Evolutionary conservation across 2,329 filamentous ascomycete species (phyloP).

Genomic region (Verticillium zaregamsianum): DNA sequence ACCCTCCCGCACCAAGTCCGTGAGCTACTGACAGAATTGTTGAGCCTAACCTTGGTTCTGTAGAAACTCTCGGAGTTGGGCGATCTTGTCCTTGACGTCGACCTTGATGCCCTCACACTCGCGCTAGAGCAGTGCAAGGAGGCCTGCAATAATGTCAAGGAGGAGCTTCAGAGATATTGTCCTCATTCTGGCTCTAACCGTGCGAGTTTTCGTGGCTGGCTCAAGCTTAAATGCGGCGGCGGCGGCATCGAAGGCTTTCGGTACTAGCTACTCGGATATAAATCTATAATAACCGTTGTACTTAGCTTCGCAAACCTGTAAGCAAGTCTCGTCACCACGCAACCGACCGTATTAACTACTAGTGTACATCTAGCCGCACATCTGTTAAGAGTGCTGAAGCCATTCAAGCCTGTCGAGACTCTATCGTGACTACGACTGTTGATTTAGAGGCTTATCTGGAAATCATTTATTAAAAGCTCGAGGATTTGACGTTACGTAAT

Average conservation of each 20-base stretch:
- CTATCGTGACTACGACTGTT: constrained; percentile 8
- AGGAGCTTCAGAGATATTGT: constrained; percentile 29
- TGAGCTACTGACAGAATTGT: constrained; percentile 34
- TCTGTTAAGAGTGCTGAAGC: constrained; percentile 6
- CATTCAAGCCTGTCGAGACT: constrained; percentile 8
- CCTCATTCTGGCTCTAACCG: constrained; percentile 25
- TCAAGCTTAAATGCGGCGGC: constrained; percentile 36
- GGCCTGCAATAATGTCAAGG: constrained; percentile 36
- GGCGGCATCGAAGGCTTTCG: constrained; percentile 17
- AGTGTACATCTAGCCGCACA: constrained; percentile 1
- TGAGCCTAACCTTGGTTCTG: constrained; percentile 32
- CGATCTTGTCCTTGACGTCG: constrained; percentile 4
- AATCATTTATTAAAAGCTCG: constrained; percentile 11
- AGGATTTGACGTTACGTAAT: neutral
- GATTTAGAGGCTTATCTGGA: constrained; percentile 12
- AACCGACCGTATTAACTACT: too few species aligned
- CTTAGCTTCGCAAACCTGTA: constrained; percentile 17
- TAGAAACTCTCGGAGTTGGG: constrained; percentile 23
- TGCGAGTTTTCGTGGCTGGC: constrained; percentile 40
- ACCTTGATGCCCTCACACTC: constrained; percentile 17
- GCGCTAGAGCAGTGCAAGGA: constrained; percentile 36
- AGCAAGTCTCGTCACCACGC: constrained; percentile 1
- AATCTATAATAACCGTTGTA: constrained; percentile 8
- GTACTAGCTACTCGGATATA: neutral
- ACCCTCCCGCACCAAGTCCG: constrained; percentile 24